Evolutionary conservation across 2,329 filamentous ascomycete genomes (phyloP), one percentile per base, ranked within the genome.

Genomic region (Paraconiothyrium sp.): DNA sequence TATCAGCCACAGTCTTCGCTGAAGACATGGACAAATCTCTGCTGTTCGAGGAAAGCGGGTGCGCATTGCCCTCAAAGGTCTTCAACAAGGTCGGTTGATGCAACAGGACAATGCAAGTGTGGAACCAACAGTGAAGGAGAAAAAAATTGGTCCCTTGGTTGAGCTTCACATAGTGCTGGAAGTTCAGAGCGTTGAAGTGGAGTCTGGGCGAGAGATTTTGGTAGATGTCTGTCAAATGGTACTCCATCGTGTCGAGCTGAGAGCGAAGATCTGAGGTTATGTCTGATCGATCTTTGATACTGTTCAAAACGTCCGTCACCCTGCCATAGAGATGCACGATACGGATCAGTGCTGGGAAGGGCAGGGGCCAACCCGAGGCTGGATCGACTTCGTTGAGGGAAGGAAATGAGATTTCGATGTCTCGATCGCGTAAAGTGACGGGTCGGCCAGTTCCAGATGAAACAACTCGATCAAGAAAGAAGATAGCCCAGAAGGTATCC

Each of bases 1-100:
- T 97, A 70, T 97, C 93, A 37, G 92, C 92, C 62, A 97, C 95
- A 0, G 93, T 96, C 80, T 96, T 97, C 13, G 93, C 93, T 27
- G 92, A 94, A 14, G 91, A 94, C 90, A 94, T 94, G 62, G 91
- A 92, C 5, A 89, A 72, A 74, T 95, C 92, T 59, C 92, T 89
- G 66, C 92, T 95, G 72, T 95, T 92, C 0, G 90, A 88, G 41
- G 93, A 88, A 0, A 97, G 83, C 59, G 93, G 90, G 54, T 92
- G 85, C 57, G 91, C 89, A 24, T 83, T 82, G 2, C 86, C 87
- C 67, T 88, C 88, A 59, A 95, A 93, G 0, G 91, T 92, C 51
- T 92, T 91, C 57, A 97, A 82, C 1, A 97, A 81, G 0, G 92
- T 94, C 0, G 93, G 93, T 67, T 94, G 92, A 72, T 96, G 92